Evolutionary conservation across 2,329 filamentous ascomycete species (phyloP).

Genomic region (Fusarium floridanum): DNA sequence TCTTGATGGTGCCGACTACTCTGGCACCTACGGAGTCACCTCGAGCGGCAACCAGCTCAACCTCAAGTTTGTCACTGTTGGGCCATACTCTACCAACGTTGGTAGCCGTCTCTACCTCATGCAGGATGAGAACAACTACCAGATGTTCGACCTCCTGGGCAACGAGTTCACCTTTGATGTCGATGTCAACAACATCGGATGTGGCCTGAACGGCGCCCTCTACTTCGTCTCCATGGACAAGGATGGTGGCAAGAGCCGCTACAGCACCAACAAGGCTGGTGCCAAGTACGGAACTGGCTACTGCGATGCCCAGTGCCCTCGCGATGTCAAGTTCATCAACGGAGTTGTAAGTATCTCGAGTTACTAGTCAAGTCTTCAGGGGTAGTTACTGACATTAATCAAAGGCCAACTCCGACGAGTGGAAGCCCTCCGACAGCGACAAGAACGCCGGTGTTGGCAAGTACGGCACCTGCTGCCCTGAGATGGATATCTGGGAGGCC

Average conservation of each 20-base stretch:
- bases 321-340: constrained; percentile 69
- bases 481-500: constrained; percentile 75
- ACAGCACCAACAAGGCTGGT: constrained; percentile 63
- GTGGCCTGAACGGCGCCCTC: constrained; percentile 78
- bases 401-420: constrained; percentile 66
- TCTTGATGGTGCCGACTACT: constrained; percentile 67
- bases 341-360: constrained; percentile 55
- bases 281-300: constrained; percentile 72
- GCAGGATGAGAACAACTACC: constrained; percentile 70
- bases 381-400: constrained; percentile 46
- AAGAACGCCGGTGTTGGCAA: constrained; percentile 65
- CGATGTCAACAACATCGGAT: constrained; percentile 75
- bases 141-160: constrained; percentile 74
- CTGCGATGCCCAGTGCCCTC: constrained; percentile 66
- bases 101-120: constrained; percentile 74
- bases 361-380: background rate
- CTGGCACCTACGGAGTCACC: constrained; percentile 65
- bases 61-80: constrained; percentile 69
- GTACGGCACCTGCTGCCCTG: constrained; percentile 70
- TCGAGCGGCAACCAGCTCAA: constrained; percentile 64
- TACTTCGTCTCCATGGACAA: constrained; percentile 74
- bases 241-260: constrained; percentile 67
- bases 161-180: constrained; percentile 81
- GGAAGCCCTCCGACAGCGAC: constrained; percentile 65
- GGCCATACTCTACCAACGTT: constrained; percentile 60